Conservation (phyloP, 768 basidiomycete genomes). For the Rhodotorula toruloides region DNA sequence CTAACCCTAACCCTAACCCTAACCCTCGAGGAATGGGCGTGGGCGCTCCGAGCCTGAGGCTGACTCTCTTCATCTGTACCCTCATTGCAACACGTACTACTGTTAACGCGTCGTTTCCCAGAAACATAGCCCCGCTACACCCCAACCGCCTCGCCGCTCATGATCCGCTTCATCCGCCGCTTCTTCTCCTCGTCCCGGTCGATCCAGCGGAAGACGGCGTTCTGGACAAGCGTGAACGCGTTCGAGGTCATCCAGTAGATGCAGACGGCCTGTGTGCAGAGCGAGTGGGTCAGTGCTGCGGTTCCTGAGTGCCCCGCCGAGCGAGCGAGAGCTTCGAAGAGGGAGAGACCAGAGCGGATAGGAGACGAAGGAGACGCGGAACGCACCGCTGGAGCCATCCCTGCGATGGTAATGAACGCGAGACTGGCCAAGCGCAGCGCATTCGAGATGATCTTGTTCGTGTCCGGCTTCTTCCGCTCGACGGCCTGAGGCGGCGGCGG, state of each 20-base stretch:
- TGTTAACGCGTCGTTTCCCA: background rate
- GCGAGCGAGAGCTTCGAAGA: background rate
- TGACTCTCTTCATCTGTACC: background rate
- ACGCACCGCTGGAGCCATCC: conserved; percentile 47
- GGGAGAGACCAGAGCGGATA: conserved; percentile 40
- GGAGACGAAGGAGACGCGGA: conserved; percentile 31
- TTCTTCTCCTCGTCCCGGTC: conserved; percentile 22
- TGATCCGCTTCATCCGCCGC: conserved; percentile 6
- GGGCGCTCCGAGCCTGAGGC: too few species aligned
- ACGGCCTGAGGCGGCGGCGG: too few species aligned
- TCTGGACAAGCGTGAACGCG: conserved; percentile 46
- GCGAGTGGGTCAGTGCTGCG: background rate
- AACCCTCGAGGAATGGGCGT: too few species aligned
- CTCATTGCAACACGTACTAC: background rate
- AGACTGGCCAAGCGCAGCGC: conserved; percentile 45
- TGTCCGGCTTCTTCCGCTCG: conserved; percentile 4
- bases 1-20: too few species aligned
- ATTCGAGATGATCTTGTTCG: conserved; percentile 35
- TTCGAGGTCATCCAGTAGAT: conserved; percentile 48
- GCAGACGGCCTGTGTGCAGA: conserved; percentile 43
- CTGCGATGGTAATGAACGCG: conserved; percentile 45
- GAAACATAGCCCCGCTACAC: conserved; percentile 2
- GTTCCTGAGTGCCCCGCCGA: background rate
- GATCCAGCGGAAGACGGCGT: conserved; percentile 36
- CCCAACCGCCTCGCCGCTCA: conserved; percentile 8